These are phyloP conservation scores for Entamoeba dispar DNA, from an alignment of 208 protist genomes.

Conservation along the genomic window DNA sequence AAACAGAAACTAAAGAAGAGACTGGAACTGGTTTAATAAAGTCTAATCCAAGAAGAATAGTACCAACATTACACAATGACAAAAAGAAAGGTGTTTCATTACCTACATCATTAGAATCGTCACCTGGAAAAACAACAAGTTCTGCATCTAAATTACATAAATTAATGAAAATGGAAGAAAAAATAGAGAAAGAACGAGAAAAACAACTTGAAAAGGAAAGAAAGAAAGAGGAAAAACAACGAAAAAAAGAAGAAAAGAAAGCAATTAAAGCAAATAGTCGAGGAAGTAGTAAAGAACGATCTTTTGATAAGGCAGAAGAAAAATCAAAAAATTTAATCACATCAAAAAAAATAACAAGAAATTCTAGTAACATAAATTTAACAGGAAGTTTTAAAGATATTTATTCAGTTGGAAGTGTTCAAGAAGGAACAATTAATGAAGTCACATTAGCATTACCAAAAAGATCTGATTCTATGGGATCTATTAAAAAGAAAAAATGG, in stretches of 20 bases:
- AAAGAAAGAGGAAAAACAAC: background rate
- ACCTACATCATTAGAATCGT: background rate
- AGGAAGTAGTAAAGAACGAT: background rate
- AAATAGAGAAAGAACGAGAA: too few species aligned
- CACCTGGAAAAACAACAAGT: background rate
- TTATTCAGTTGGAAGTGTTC: too few species aligned
- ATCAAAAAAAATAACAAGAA: too few species aligned
- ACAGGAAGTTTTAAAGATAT: too few species aligned
- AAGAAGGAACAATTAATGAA: too few species aligned
- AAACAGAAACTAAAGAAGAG: too few species aligned
- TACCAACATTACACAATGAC: background rate
- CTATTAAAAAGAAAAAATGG: too few species aligned
- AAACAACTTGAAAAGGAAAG: too few species aligned
- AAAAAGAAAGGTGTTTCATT: background rate
- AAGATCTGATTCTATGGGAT: too few species aligned
- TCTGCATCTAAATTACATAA: background rate
- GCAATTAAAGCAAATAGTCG: background rate
- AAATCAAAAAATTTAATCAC: too few species aligned
- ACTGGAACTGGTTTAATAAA: background rate
- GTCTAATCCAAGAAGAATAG: background rate
- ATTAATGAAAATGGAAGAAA: background rate
- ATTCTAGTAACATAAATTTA: too few species aligned
- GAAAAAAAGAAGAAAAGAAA: background rate
- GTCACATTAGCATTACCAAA: too few species aligned
- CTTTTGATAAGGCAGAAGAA: background rate